Conservation (phyloP, 192 early-diverging fungal genomes). For the Coemansia sp. region DNA sequence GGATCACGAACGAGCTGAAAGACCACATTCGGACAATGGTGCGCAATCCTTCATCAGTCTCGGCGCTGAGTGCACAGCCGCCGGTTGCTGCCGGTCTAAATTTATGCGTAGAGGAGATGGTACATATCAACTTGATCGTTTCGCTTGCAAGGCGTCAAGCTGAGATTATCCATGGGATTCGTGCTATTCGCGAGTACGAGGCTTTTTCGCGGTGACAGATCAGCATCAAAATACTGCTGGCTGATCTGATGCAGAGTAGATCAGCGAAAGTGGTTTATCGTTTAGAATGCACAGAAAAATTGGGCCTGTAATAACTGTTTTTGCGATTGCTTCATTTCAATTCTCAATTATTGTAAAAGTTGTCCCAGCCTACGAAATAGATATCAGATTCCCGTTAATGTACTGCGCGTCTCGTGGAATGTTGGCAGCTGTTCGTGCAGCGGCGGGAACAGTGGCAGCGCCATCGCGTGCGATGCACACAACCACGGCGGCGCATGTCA, state of each 20-base stretch:
- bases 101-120: conserved; percentile 44
- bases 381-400: no score
- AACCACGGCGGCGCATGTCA: conserved; percentile 12
- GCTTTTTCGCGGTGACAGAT: neutral
- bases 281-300: no score
- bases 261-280: no score
- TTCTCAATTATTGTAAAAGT: no score
- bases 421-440: neutral
- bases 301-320: no score
- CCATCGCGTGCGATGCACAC: conserved; percentile 38
- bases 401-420: neutral
- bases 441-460: neutral
- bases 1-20: conserved; percentile 47
- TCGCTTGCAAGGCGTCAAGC: conserved; percentile 50
- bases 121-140: conserved; percentile 44
- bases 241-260: no score
- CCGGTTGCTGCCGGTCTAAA: conserved; percentile 38
- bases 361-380: no score
- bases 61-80: conserved; percentile 31
- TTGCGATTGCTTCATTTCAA: no score
- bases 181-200: conserved; percentile 46
- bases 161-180: conserved; percentile 45
- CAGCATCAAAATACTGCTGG: no score
- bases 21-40: conserved; percentile 41
- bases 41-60: conserved; percentile 24